Base-by-base conservation (phyloP, 345 rosid species). In the Pistacia vera region DNA sequence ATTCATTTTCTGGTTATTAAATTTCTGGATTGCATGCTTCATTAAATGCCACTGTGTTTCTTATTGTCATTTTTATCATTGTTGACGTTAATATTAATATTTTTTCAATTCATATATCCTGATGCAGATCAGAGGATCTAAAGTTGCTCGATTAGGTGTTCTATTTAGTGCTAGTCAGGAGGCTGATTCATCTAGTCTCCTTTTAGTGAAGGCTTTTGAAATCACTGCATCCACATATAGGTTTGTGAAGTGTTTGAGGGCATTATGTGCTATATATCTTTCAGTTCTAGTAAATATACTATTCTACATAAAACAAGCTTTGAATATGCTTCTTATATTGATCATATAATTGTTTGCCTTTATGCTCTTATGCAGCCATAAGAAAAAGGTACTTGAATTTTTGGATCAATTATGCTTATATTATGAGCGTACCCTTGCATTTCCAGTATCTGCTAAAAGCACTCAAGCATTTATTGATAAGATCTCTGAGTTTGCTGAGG, bases 71-170 rank as follows among this genome's bases (percentile, higher is more conserved):
- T 57, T 17, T 69, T 61, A 41, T 67, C 46, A 55, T 70, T 63
- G 63, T 78, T 17, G 66, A 41, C 38, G 46, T 73, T 77, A 71
- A 72, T 41, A 71, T 81, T 78, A 54, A 80, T 78, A 71, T 64
- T 78, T 70, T 76, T 84, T 59, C 63, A 75, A 79, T 79, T 76
- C 70, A 66, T 75, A 63, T 35, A 17, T 56, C 72, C 51, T 77
- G 71, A 62, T 81, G 84, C 89, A 96, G 99, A 76, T 91, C 59
- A 86, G 82, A 82, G 98, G 98, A 51, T 86, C 99, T 72, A 90
- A 90, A 85, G 74, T 78, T 83, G 93, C 92, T 79, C 97, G 99
- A 71, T 61, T 92, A 77, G 99, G 97, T 81, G 91, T 92, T 58
- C 78, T 95, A 62, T 93, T 93, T 80, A 89, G 81, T 76, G 85